Evolutionary conservation across 495 filamentous ascomycete species (phyloP).

Genomic region (Achaetomiella virescens): DNA sequence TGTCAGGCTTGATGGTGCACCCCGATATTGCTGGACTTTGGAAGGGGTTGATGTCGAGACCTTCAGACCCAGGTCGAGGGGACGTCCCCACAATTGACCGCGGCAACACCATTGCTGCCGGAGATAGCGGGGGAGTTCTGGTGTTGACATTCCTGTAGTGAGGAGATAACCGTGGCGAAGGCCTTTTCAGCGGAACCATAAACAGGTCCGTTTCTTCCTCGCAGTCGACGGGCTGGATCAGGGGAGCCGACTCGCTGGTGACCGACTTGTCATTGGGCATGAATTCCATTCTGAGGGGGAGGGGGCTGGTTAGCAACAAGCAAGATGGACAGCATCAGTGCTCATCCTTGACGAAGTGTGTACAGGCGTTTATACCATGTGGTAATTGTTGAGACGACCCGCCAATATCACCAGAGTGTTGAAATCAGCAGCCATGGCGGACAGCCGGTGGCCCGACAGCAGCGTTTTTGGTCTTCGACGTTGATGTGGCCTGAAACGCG

Average conservation of each 20-base stretch:
- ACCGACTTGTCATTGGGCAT: constrained; percentile 9
- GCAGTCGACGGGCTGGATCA: constrained; percentile 18
- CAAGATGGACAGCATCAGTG: background rate
- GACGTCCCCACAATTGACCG: background rate
- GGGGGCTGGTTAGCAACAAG: background rate
- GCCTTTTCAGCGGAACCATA: constrained; percentile 17
- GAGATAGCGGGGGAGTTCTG: constrained; percentile 2
- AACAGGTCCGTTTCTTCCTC: constrained; percentile 16
- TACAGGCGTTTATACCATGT: too few relatives aligned
- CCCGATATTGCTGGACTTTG: constrained; percentile 3
- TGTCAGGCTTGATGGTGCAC: constrained; percentile 1
- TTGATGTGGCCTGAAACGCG: constrained; percentile 2
- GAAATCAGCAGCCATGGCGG: constrained; percentile 3
- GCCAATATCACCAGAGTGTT: background rate
- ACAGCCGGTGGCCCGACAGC: background rate
- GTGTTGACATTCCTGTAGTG: constrained; percentile 11
- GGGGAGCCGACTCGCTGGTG: constrained; percentile 21
- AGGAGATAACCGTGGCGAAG: constrained; percentile 8
- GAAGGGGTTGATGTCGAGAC: background rate
- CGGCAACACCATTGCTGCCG: background rate
- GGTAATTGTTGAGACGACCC: too few relatives aligned
- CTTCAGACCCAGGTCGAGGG: background rate
- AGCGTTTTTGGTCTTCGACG: constrained; percentile 3
- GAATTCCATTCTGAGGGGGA: constrained; percentile 6
- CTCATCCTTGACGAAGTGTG: too few relatives aligned